Base-by-base conservation (phyloP, 192 early-diverging fungal species). In the Entomortierella chlamydospora region DNA sequence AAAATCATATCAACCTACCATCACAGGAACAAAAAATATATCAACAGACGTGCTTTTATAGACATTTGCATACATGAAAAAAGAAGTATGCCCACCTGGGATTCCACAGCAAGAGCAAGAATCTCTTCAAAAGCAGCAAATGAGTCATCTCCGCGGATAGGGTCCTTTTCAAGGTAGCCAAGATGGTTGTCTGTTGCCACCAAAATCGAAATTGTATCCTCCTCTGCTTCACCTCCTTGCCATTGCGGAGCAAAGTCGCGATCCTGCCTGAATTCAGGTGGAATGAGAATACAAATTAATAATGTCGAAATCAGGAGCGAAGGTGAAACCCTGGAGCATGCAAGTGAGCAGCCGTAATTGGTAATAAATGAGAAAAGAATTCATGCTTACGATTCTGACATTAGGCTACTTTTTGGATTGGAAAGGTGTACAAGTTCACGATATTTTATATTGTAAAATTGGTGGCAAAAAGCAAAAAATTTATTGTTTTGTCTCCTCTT, bases 181-280 rank as follows among this genome's bases (percentile, higher is more conserved):
- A 99, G 79, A 76, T 99, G 97, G 79, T 96, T 97, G 78, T 99
- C 97, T 13, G 97, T 97, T 12, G 96, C 93, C 25, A 96, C 77
- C 29, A 97, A 78, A n/a, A 96, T 91, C 28, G 70, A 76, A 37
- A 88, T 63, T 4, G 83, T 81, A 51, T 90, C 77, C 47, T 54
- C 43, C 9, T 72, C 70, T 31, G 42, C 31, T 7, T 77, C 67
- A 23, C 55, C 42, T 28, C 54, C 64, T 10, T 17, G 57, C 61
- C 64, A 51, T 33, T 70, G 61, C 29, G 76, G 66, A 25, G 25
- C 63, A 51, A 28, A 55, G 30, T 20, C 30, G 1, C 65, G 56
- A 18, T 60, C 57, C 28, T 34, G 63, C n/a, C 63, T 65, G 33
- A 56, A 29, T 13, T 56, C 39, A 55, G n/a, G n/a, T n/a, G n/a